Evolutionary conservation across 2,329 filamentous ascomycete species (phyloP).

Genomic region (Pyrenophora tritici-repentis): DNA sequence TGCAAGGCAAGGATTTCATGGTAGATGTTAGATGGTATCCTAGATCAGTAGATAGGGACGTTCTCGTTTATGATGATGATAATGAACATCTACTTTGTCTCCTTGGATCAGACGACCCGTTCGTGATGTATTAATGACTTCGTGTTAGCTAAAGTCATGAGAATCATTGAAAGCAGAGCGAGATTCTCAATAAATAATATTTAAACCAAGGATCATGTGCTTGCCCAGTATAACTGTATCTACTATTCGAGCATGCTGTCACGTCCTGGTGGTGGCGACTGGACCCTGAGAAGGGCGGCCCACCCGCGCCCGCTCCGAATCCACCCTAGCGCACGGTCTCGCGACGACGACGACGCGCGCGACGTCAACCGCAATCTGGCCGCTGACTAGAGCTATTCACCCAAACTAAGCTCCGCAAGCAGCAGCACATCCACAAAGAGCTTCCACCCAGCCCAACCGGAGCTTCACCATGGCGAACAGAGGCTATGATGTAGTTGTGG

Average conservation of each 20-base stretch:
- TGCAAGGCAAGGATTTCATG: background rate
- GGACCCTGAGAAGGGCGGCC: conserved; percentile 12
- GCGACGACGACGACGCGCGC: conserved; percentile 21
- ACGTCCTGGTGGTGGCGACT: too few species aligned
- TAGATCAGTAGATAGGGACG: conserved; percentile 5
- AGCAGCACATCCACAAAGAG: background rate
- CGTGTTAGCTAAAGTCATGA: too few species aligned
- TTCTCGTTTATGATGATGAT: background rate
- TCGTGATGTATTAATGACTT: too few species aligned
- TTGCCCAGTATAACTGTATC: too few species aligned
- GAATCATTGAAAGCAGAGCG: too few species aligned
- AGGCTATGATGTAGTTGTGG: conserved; percentile 97
- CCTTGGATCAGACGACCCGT: too few species aligned
- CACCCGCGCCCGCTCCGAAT: conserved; percentile 23
- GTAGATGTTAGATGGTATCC: conserved; percentile 3
- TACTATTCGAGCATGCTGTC: too few species aligned
- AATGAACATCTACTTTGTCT: background rate
- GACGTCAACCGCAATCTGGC: conserved; percentile 45
- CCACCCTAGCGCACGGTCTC: conserved; percentile 22
- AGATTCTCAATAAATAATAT: too few species aligned
- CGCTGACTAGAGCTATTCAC: conserved; percentile 31
- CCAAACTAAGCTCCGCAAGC: background rate
- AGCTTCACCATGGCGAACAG: conserved; percentile 69
- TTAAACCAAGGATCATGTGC: too few species aligned
- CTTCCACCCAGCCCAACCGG: background rate